Percentiles rank a stretch among this genome's conserved stretches.
Evolutionary conservation across 495 filamentous ascomycete genomes (phyloP).

Genomic region (Ramalina intermedia): DNA sequence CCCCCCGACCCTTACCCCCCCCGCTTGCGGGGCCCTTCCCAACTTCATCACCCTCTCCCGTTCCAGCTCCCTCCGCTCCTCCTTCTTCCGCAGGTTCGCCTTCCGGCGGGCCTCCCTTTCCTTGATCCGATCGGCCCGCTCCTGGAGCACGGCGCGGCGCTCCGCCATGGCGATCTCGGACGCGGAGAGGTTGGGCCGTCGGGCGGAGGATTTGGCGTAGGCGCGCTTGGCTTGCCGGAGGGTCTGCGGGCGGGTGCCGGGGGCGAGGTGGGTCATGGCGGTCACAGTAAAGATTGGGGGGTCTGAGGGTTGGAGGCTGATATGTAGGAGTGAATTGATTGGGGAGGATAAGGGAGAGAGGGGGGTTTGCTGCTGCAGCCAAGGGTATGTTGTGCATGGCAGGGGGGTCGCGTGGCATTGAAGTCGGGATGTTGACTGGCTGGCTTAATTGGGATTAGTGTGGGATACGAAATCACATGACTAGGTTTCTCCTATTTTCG

Average conservation of each 20-base stretch:
- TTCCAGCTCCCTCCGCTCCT: slow-evolving; percentile 16
- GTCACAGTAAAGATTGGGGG: too few species aligned
- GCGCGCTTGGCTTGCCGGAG: slow-evolving; percentile 14
- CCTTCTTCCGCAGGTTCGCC: slow-evolving; percentile 12
- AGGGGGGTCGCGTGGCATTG: too few species aligned
- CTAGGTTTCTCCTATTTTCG: too few species aligned
- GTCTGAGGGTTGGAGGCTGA: too few species aligned
- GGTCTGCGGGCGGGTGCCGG: slow-evolving; percentile 9
- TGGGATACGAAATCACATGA: too few species aligned
- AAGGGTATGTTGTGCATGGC: too few species aligned
- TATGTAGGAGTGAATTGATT: too few species aligned
- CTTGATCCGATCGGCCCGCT: slow-evolving; percentile 12
- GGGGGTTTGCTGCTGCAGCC: too few species aligned
- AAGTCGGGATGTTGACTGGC: too few species aligned
- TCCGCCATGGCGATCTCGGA: slow-evolving; percentile 8
- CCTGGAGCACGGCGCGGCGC: slow-evolving; percentile 6
- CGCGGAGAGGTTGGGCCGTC: slow-evolving; percentile 6
- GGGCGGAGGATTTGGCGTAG: slow-evolving; percentile 13
- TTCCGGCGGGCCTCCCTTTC: slow-evolving; percentile 11
- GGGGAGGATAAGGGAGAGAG: too few species aligned
- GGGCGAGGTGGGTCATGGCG: neutral
- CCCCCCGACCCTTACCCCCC: slow-evolving; percentile 5
- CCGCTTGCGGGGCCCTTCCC: neutral
- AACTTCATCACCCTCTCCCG: slow-evolving; percentile 9
- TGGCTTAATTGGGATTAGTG: too few species aligned